A percentile compares a stretch with the other conserved stretches of the same genome.
Conservation (phyloP, 2,329 filamentous ascomycete genomes). For the Penicillium sp. region DNA sequence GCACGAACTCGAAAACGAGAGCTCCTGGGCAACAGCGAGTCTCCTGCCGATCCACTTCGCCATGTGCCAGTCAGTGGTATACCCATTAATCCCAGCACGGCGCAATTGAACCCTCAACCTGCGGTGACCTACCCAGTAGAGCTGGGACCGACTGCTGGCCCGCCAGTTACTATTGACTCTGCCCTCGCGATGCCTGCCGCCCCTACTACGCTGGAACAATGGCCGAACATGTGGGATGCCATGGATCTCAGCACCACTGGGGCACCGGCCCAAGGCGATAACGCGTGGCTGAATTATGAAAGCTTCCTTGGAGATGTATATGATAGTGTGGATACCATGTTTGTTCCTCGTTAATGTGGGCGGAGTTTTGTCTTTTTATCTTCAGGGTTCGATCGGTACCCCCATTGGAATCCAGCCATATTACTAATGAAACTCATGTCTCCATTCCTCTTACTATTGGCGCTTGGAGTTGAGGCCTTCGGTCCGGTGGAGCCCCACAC, state of each 20-base stretch:
- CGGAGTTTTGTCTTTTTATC: no score
- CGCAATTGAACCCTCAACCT: not conserved
- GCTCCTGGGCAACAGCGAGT: constrained; percentile 7
- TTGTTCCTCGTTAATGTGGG: constrained; percentile 15
- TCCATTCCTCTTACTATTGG: no score
- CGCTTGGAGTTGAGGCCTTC: no score
- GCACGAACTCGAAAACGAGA: constrained; percentile 19
- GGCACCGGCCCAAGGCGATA: constrained; percentile 7
- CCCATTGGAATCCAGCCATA: no score
- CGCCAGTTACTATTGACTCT: not conserved
- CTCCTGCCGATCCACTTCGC: constrained; percentile 1
- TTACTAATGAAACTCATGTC: no score
- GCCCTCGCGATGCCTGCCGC: not conserved
- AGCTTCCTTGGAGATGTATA: constrained; percentile 30
- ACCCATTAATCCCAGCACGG: not conserved
- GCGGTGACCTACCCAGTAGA: no score
- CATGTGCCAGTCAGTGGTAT: constrained; percentile 6
- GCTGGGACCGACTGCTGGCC: not conserved
- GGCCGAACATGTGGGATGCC: constrained; percentile 28
- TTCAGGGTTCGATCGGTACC: no score
- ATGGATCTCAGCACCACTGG: constrained; percentile 19
- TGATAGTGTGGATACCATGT: constrained; percentile 23
- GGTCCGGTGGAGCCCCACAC: no score
- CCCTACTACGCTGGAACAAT: constrained; percentile 7
- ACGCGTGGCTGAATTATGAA: constrained; percentile 30